phyloP scores from a whole-genome alignment of 1,284 basidiomycete species.

The Crucibulum cyathiforme region DNA sequence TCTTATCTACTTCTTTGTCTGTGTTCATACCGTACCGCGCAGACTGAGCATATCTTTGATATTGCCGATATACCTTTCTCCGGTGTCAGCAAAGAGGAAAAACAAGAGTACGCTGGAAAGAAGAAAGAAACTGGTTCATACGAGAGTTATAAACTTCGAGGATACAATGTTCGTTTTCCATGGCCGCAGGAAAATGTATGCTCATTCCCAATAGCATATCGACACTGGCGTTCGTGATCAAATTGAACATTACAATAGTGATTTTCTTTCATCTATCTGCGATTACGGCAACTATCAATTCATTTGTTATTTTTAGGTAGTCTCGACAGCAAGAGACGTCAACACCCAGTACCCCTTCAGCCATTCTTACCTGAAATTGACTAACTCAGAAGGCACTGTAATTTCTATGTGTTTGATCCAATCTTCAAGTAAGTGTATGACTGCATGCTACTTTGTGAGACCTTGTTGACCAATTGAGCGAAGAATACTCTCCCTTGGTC shows the following conservation, averaged over 20 bases:
- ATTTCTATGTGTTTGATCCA: not conserved
- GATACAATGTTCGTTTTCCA: slow-evolving; percentile 51
- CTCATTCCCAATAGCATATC: slow-evolving; percentile 44
- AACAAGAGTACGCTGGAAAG: slow-evolving; percentile 51
- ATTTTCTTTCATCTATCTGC: slow-evolving; percentile 10
- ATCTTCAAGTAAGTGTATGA: not conserved
- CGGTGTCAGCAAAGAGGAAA: slow-evolving; percentile 59
- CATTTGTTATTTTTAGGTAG: not conserved
- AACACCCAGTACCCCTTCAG: not conserved
- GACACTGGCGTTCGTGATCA: slow-evolving; percentile 60
- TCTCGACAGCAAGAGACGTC: not conserved
- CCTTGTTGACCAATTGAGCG: not conserved
- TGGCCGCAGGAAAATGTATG: no score
- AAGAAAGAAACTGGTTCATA: slow-evolving; percentile 55
- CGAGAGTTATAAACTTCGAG: slow-evolving; percentile 60
- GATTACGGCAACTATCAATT: not conserved
- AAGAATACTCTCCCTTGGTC: not conserved
- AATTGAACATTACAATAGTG: slow-evolving; percentile 62
- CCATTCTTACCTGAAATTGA: not conserved
- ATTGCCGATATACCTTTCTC: slow-evolving; percentile 67
- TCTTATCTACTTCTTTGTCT: not conserved
- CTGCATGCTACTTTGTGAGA: not conserved
- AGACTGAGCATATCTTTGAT: slow-evolving; percentile 60
- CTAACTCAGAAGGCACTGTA: not conserved
- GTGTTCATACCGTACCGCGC: not conserved